These are phyloP conservation scores for Russula sp. DNA, from an alignment of 768 basidiomycete genomes.

Conservation along the genomic window DNA sequence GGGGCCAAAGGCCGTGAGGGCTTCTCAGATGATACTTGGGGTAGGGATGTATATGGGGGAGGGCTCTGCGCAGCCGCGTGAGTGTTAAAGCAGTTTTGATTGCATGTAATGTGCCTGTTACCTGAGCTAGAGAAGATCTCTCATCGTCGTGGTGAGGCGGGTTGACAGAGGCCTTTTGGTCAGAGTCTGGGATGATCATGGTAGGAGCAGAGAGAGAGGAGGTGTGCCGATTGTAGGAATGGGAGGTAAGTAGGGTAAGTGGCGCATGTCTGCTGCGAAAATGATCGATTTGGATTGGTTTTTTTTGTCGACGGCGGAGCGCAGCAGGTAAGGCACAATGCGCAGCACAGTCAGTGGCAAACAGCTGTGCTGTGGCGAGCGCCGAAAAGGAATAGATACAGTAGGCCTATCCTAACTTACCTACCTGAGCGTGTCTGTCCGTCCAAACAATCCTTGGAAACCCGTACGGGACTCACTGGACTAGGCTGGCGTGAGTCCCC, in stretches of 20 bases:
- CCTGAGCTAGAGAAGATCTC: neutral
- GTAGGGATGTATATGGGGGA: constrained; percentile 7
- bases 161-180: neutral
- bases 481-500: no score
- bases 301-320: no score
- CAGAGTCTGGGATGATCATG: constrained; percentile 2
- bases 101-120: neutral
- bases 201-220: neutral
- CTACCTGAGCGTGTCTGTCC: no score
- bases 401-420: no score
- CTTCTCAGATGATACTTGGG: neutral
- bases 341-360: no score
- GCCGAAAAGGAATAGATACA: no score
- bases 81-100: neutral
- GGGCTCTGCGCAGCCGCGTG: neutral
- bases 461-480: no score
- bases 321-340: no score
- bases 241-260: neutral
- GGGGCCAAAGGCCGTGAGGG: neutral
- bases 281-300: no score
- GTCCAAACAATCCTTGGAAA: no score
- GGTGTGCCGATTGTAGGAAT: neutral
- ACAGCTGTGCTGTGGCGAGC: no score
- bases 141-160: neutral
- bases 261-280: no score